Conservation (phyloP, 805 yeast species). For the Kodamaea kaohsiungensis region DNA sequence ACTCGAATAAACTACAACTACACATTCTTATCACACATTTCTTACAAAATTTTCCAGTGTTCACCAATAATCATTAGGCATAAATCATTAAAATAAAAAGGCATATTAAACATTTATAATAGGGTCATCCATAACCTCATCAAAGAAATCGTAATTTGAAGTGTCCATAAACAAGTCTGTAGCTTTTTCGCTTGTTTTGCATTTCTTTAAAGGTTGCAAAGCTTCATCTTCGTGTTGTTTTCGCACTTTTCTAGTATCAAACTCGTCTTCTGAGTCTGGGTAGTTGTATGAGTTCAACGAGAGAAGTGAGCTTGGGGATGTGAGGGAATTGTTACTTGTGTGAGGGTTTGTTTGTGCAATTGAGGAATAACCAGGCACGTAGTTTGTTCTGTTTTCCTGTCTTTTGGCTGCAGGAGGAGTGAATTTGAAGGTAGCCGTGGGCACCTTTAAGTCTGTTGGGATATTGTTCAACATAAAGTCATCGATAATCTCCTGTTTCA, state of each 20-base stretch:
- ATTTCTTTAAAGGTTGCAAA: slow-evolving; percentile 18
- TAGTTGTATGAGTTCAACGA: slow-evolving; percentile 31
- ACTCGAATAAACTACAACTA: no score
- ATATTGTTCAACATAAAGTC: slow-evolving; percentile 41
- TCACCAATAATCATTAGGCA: slow-evolving; percentile 33
- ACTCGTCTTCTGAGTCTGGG: slow-evolving; percentile 17
- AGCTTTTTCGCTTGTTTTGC: slow-evolving; percentile 13
- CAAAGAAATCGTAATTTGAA: slow-evolving; percentile 25
- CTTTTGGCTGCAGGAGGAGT: background rate
- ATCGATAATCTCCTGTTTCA: slow-evolving; percentile 42
- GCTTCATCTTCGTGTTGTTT: slow-evolving; percentile 5
- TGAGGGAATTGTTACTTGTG: slow-evolving; percentile 20
- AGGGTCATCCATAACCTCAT: slow-evolving; percentile 28
- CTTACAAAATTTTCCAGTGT: background rate
- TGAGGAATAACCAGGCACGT: background rate
- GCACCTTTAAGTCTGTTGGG: slow-evolving; percentile 22
- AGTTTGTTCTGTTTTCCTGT: background rate
- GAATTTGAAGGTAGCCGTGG: slow-evolving; percentile 7
- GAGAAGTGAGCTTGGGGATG: slow-evolving; percentile 38
- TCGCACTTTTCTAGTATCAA: slow-evolving; percentile 4
- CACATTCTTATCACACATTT: no score
- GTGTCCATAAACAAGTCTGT: slow-evolving; percentile 6
- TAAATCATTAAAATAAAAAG: slow-evolving; percentile 3
- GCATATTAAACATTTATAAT: slow-evolving; percentile 10
- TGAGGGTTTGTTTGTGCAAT: slow-evolving; percentile 1